phyloP scores from a whole-genome alignment of 2,329 filamentous ascomycete species.

The Fusarium sp. region DNA sequence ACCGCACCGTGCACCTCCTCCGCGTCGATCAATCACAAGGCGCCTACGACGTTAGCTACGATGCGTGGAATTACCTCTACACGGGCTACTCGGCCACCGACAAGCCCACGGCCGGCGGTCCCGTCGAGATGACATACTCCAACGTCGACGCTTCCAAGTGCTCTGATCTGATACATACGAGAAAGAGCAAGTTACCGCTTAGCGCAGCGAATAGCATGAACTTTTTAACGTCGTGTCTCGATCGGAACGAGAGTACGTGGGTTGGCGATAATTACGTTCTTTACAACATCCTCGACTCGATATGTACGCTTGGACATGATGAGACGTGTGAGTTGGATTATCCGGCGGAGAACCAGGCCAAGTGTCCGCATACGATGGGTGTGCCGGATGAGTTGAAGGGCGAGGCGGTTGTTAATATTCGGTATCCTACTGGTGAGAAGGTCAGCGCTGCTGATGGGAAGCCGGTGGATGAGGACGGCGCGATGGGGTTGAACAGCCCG shows the following conservation, averaged over 20 bases:
- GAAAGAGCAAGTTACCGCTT: slow-evolving; percentile 51
- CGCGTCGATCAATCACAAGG: slow-evolving; percentile 66
- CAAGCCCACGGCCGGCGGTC: slow-evolving; percentile 58
- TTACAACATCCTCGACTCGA: slow-evolving; percentile 61
- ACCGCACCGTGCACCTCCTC: slow-evolving; percentile 65
- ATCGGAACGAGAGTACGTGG: slow-evolving; percentile 51
- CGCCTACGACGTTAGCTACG: slow-evolving; percentile 68
- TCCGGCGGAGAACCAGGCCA: slow-evolving; percentile 55
- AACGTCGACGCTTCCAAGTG: slow-evolving; percentile 57
- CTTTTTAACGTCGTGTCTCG: slow-evolving; percentile 58
- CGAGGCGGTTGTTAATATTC: slow-evolving; percentile 57
- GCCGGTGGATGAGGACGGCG: slow-evolving; percentile 16
- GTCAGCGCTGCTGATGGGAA: slow-evolving; percentile 47
- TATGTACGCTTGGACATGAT: slow-evolving; percentile 57
- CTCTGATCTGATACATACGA: slow-evolving; percentile 56
- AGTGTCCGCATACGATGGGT: slow-evolving; percentile 55
- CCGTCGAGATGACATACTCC: slow-evolving; percentile 57
- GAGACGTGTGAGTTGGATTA: slow-evolving; percentile 58
- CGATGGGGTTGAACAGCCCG: neutral
- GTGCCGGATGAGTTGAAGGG: slow-evolving; percentile 46
- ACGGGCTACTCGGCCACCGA: slow-evolving; percentile 57
- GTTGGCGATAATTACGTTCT: slow-evolving; percentile 58
- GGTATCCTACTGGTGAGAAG: slow-evolving; percentile 55
- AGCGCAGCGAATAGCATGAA: slow-evolving; percentile 64
- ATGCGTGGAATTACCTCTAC: slow-evolving; percentile 69